Base-by-base conservation (phyloP, 2,329 filamentous ascomycete species). In the Diplocarpon rosae region DNA sequence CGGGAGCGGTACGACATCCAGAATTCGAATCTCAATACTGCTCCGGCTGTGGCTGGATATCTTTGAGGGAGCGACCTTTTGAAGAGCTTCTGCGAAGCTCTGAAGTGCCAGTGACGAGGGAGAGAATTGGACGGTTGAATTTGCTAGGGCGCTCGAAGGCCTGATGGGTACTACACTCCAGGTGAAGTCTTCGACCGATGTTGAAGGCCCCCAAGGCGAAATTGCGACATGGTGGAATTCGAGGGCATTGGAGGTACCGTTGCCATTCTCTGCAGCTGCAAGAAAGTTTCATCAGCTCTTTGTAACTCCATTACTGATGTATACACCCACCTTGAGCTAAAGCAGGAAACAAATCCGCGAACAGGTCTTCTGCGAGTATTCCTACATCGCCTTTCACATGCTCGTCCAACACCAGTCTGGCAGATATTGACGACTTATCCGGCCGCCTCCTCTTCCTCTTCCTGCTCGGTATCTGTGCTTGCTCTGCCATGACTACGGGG, bases 161-260 rank as follows among this genome's bases (percentile, higher is more conserved):
- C 71, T 69, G 47, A 94, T 76, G 1, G 90, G 85, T 29, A 96
- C 75, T 39, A 96, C 76, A 7, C 87, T 87, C 92, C 92, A 98
- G 37, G 75, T 72, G 14, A 78, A 75, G 46, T 79, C 76, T 59
- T 83, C 56, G 15, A 75, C 65, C 5, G 66, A 68, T 30, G 69
- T 63, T 43, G 66, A 69, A 11, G 85, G 81, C 1, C 75, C 68
- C 82, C 83, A 88, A 3, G 83, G 83, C 37, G 83, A 78, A 52
- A 89, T 76, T 34, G 84, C 84, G 51, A 88, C 73, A 61, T 87
- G 74, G 48, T 76, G 68, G 45, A 74, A 58, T 17, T 71, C 65
- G 48, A 66, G 64, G 20, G 50, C 44, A 39, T 56, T 56, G 11
- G 42, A 37, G 50, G 45, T 54, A 41, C 52, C 48, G 39, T 51